Evolutionary conservation across 768 basidiomycete genomes (phyloP).

Genomic region (Suillus paluster): DNA sequence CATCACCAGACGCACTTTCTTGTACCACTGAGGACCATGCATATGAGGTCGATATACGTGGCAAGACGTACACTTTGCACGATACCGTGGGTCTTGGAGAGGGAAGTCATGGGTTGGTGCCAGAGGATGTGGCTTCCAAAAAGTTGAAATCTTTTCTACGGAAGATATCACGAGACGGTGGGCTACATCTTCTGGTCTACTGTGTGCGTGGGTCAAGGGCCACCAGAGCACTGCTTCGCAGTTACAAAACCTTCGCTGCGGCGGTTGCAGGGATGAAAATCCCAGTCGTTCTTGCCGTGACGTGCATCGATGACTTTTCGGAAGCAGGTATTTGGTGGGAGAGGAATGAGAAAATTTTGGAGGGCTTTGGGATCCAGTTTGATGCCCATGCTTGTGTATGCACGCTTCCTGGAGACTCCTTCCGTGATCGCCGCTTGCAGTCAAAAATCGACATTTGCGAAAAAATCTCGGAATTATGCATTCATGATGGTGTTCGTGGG

Average conservation of each 20-base stretch:
- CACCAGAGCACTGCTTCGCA: conserved; percentile 12
- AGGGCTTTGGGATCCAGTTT: conserved; percentile 24
- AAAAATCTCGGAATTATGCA: not conserved
- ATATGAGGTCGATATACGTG: conserved; percentile 31
- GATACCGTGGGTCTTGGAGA: conserved; percentile 39
- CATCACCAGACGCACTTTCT: conserved; percentile 37
- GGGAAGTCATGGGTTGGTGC: conserved; percentile 8
- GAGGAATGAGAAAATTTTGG: conserved; percentile 24
- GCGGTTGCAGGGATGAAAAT: conserved; percentile 36
- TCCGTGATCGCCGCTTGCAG: conserved; percentile 3
- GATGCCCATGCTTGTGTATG: conserved; percentile 33
- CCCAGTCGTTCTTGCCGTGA: conserved; percentile 44
- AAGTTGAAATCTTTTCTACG: conserved; percentile 37
- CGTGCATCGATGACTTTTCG: conserved; percentile 39
- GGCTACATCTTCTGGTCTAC: conserved; percentile 28
- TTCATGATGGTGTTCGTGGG: not conserved
- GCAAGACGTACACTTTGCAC: conserved; percentile 30
- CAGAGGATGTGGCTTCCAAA: conserved; percentile 13
- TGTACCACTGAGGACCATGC: conserved; percentile 38
- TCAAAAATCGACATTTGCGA: conserved; percentile 1
- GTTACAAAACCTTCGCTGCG: conserved; percentile 31
- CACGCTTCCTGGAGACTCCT: conserved; percentile 1
- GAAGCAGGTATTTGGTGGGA: conserved; percentile 37
- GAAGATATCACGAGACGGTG: conserved; percentile 31
- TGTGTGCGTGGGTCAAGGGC: conserved; percentile 26